Conservation (phyloP, 495 filamentous ascomycete genomes). For the Aspergillus panamensis region DNA sequence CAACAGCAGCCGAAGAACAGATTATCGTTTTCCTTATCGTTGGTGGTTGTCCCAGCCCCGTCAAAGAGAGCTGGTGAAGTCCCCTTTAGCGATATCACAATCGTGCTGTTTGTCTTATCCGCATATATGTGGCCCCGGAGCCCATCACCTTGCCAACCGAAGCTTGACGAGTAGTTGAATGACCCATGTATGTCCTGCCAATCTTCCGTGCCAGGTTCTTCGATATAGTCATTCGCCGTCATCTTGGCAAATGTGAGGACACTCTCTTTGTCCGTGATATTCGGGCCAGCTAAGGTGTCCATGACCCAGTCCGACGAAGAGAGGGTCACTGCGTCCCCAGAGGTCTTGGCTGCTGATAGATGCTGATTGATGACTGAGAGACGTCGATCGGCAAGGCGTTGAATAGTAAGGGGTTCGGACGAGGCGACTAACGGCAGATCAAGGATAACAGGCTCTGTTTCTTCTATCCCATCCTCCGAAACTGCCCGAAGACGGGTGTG, state of each 20-base stretch:
- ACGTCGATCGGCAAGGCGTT: conserved; percentile 77
- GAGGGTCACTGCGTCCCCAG: conserved; percentile 55
- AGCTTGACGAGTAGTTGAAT: conserved; percentile 78
- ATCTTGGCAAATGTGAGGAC: conserved; percentile 81
- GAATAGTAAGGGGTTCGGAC: conserved; percentile 63
- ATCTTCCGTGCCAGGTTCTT: conserved; percentile 62
- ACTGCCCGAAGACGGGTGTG: conserved; percentile 60
- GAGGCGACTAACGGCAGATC: conserved; percentile 45
- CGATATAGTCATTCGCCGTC: conserved; percentile 83
- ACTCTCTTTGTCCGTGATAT: conserved; percentile 81
- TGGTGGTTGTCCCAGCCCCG: conserved; percentile 90
- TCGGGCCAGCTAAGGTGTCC: conserved; percentile 73
- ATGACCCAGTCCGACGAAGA: conserved; percentile 74
- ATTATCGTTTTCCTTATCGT: conserved; percentile 97
- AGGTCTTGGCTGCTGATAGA: conserved; percentile 61
- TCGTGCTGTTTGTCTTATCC: conserved; percentile 76
- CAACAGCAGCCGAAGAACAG: conserved; percentile 98
- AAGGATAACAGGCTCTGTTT: conserved; percentile 35
- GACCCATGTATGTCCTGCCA: conserved; percentile 78
- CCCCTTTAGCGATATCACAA: conserved; percentile 90
- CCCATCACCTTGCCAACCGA: conserved; percentile 90
- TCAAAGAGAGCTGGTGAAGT: conserved; percentile 90
- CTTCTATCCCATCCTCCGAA: conserved; percentile 58
- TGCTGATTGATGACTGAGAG: conserved; percentile 71
- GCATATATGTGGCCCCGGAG: conserved; percentile 90